Evolutionary conservation across 257 asterid species (phyloP).

Genomic region (Solanum pimpinellifolium): DNA sequence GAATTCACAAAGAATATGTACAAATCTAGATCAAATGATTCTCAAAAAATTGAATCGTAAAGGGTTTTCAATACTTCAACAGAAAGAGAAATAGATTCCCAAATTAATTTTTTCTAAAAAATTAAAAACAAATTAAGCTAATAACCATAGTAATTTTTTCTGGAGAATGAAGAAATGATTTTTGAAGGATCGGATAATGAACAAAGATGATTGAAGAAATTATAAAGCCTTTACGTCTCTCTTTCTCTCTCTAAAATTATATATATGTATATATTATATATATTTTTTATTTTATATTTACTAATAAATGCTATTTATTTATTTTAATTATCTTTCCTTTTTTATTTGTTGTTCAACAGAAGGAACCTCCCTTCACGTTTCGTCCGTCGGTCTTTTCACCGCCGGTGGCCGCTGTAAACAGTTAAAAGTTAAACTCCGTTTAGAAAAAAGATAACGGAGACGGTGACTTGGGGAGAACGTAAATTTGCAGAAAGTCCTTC

Average conservation of each 20-base stretch:
- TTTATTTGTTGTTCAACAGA: neutral
- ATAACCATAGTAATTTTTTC: neutral
- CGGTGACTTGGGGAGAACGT: neutral
- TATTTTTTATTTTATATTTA: neutral
- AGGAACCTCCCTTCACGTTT: neutral
- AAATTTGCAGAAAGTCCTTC: neutral
- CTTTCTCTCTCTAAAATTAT: neutral
- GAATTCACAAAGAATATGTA: conserved; percentile 22
- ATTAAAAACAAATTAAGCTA: neutral
- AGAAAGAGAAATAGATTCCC: conserved; percentile 15
- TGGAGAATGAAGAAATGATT: conserved; percentile 4
- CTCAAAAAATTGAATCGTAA: neutral
- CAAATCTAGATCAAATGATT: conserved; percentile 7
- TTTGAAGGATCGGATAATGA: conserved; percentile 35
- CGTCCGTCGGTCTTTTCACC: neutral
- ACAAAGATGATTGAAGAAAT: conserved; percentile 17
- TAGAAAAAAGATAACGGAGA: neutral
- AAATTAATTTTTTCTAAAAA: neutral
- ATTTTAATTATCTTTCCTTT: neutral
- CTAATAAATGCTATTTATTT: neutral
- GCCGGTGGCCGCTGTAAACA: neutral
- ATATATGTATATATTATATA: neutral
- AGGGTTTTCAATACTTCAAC: neutral
- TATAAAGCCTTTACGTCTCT: conserved; percentile 38
- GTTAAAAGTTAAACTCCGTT: neutral